Base-by-base conservation (phyloP, 345 rosid species). In the Brassica cretica region DNA sequence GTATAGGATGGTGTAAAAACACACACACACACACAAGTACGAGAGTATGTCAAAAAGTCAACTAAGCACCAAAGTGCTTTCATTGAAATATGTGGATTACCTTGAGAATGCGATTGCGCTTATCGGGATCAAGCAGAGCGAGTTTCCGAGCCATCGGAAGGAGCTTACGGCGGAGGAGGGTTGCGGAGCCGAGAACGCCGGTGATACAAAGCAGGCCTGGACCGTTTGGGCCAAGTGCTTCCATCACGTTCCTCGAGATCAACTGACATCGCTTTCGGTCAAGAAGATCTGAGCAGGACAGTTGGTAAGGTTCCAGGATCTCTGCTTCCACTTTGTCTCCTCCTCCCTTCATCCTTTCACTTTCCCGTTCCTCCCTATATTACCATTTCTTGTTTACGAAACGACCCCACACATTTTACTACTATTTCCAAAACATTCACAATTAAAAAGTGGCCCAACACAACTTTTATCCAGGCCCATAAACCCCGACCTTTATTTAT, bases 171-270 rank as follows among this genome's bases (percentile, higher is more conserved):
- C 97, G 93, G 59, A 89, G 90, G 14, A 83, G 12, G 75, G 87
- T n/a, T n/a, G n/a, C 78, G 71, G 84, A 86, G 32, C 81, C 81
- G 14, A 89, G 88, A 68, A 92, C 85, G 33, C 83, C 89, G 49
- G 87, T 83, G 77, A 95, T 39, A 44, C 91, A 85, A 64, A 93
- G 87, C 9, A 93, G 86, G 8, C 94, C 98, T 0, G 96, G 91
- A 53, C 98, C 97, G 3, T 46, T 58, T 1, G 91, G 93, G 56
- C 97, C 98, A 1, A 95, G 84, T 70, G 86, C 85, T 82, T 89
- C 90, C 89, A 89, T 80, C 65, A 94, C 72, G 37, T 62, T 74
- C 53, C 64, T 75, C 82, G 84, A 83, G 63, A 89, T 49, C 32
- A 68, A 18, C 8, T 83, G 82, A 64, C 65, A 70, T 51, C 84